phyloP scores from a whole-genome alignment of 2,329 filamentous ascomycete species.

The Myriosclerotinia duriaeana region DNA sequence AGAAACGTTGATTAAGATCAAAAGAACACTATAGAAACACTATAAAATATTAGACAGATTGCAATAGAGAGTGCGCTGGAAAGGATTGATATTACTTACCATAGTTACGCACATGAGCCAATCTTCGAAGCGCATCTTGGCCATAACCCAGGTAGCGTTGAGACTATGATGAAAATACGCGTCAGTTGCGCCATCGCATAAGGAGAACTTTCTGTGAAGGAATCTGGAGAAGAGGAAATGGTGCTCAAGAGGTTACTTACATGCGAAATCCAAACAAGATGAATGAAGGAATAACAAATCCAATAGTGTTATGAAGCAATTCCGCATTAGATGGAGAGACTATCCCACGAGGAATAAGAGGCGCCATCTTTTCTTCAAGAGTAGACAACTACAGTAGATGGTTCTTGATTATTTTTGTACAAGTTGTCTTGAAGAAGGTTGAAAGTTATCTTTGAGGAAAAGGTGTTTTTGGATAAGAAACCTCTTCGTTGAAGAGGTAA shows the following conservation, averaged over 20 bases:
- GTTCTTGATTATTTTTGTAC: background rate
- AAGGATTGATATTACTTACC: slow-evolving; percentile 33
- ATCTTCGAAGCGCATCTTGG: slow-evolving; percentile 39
- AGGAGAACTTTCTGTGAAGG: too few species aligned
- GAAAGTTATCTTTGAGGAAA: background rate
- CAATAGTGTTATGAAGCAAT: slow-evolving; percentile 32
- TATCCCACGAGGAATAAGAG: slow-evolving; percentile 21
- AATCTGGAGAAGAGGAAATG: background rate
- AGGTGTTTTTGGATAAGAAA: background rate
- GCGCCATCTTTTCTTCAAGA: background rate
- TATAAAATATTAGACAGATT: slow-evolving; percentile 26
- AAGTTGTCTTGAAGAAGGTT: background rate
- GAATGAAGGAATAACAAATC: slow-evolving; percentile 30
- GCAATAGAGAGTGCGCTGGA: background rate
- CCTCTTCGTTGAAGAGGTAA: background rate
- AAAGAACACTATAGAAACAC: slow-evolving; percentile 41
- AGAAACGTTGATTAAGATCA: slow-evolving; percentile 43
- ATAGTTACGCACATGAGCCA: slow-evolving; percentile 43
- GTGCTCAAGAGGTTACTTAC: slow-evolving; percentile 27
- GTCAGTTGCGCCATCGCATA: background rate
- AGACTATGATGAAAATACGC: slow-evolving; percentile 17
- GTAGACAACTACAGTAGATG: background rate
- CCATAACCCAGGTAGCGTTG: slow-evolving; percentile 29
- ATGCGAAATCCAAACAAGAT: slow-evolving; percentile 28
- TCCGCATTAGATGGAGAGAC: slow-evolving; percentile 29